Evolutionary conservation across 106 monocot species (phyloP), one percentile per base, ranked within the genome.

Genomic region (Alisma plantagoaquatica): DNA sequence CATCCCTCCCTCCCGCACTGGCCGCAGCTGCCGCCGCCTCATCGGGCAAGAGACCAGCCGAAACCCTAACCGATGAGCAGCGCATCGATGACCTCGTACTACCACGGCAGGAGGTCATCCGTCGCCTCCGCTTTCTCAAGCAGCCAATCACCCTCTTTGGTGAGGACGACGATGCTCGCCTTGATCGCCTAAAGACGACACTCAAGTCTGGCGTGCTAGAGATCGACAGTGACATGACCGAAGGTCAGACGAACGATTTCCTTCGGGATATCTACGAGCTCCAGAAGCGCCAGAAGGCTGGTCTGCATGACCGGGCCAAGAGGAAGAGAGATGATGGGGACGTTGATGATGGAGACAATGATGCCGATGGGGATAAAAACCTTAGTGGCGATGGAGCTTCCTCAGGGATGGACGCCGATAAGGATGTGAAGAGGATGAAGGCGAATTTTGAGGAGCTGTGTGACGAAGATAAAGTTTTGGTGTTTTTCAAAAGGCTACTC

Each of bases 241-340:
- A 94, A 52, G 94, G 94, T 5, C 94, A 94, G 70, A 81, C 94
- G 10, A 94, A 94, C 27, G 94, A 94, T 49, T 94, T 94, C 67
- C 72, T 94, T 38, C 68, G 88, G 22, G 94, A 94, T 64, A 94
- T 94, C n/a, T 73, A 72, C 46, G 87, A 88, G 73, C 74, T 94
- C 25, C 83, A 77, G 47, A 88, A 94, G 75, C 58, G 88, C 49
- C 94, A 94, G 66, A 94, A 84, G 70, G 43, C 78, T 2, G 91
- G 82, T 23, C 31, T 54, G 16, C 56, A 65, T 17, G 41, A 53
- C 26, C 65, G 52, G 57, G 59, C 38, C 29, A 70, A 81, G 63
- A 56, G 60, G 62, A 78, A 77, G 73, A 62, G 66, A 10, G 71
- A 77, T 17, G 65, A 68, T 10, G 66, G 56, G 41, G 93, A 73